Base-by-base conservation (phyloP, 2,329 filamentous ascomycete species). In the Chaetomium sp. region DNA sequence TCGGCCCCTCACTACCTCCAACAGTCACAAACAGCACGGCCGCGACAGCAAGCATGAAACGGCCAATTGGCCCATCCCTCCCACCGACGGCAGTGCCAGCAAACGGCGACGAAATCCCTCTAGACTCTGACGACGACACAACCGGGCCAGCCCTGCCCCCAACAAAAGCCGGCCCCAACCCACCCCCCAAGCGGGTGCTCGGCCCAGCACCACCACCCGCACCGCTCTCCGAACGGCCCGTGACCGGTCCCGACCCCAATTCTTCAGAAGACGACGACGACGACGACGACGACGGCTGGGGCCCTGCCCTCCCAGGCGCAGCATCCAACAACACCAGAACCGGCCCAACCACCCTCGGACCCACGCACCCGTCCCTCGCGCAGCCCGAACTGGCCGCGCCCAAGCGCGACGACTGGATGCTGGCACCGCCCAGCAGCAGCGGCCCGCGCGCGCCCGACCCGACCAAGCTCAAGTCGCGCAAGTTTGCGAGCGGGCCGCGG, bases 321-420 rank as follows among this genome's bases (percentile, higher is more conserved):
- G 76, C 29, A 29, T 31, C 82, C 8, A 73, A 74, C 6, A 64
- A 71, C 65, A 69, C 77, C 56, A 74, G 76, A n/a, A 73, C 74
- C 67, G 71, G 75, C 29, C 83, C 53, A 25, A 21, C 82, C 56
- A 81, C 81, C 6, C 83, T 72, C 60, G 75, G 76, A 50, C 75
- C 77, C 4, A 72, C 78, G 12, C 70, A 75, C 1, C 73, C 75
- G 2, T 69, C 73, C 27, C 65, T 71, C 4, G 58, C 70, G 19
- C 65, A 71, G 3, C 69, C 77, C 5, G 70, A 69, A 16, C 68
- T 80, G 45, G 70, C 76, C 21, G 82, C 84, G 57, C 81, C 83
- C 5, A 84, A 89, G 74, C 88, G 94, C 71, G 93, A 96, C 79
- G 89, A 92, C 72, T 93, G 90, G 90, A 93, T 93, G 90, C 81